Conservation (phyloP, 78 protist genomes). For the Isochrysis galbana region DNA sequence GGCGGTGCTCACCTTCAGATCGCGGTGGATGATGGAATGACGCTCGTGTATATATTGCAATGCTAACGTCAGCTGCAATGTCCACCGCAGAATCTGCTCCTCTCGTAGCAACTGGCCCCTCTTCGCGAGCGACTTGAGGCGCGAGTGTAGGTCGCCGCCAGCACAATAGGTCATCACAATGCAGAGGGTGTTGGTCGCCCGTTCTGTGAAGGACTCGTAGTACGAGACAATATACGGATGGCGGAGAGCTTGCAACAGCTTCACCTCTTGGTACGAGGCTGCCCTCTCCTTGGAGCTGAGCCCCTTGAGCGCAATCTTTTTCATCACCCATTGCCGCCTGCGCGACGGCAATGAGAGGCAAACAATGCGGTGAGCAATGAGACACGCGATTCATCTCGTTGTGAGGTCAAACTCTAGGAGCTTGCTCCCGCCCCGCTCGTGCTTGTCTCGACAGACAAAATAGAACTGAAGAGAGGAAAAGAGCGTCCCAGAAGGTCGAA, state of each 20-base stretch:
- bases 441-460: no score
- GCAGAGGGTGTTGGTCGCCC: not conserved
- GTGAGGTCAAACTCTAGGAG: no score
- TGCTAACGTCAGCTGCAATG: slow-evolving; percentile 41
- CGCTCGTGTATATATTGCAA: slow-evolving; percentile 44
- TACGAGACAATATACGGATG: not conserved
- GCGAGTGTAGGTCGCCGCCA: slow-evolving; percentile 53
- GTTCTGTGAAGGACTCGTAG: not conserved
- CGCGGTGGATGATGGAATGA: slow-evolving; percentile 52
- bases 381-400: no score
- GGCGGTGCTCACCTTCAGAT: no score
- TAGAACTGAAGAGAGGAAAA: no score
- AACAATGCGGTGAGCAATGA: no score
- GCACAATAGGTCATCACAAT: slow-evolving; percentile 39
- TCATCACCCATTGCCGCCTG: not conserved
- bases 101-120: not conserved
- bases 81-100: not conserved
- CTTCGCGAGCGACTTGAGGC: not conserved
- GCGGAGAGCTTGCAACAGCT: not conserved
- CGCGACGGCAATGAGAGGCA: no score
- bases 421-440: no score
- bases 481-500: no score
- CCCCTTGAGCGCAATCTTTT: not conserved
- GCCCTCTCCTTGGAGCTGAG: not conserved
- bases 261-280: not conserved